Percentiles rank a stretch among this genome's conserved stretches.
These are phyloP conservation scores for Sarocladiaceae sp. DNA, from an alignment of 2,329 filamentous ascomycete species.

Conservation along the genomic window DNA sequence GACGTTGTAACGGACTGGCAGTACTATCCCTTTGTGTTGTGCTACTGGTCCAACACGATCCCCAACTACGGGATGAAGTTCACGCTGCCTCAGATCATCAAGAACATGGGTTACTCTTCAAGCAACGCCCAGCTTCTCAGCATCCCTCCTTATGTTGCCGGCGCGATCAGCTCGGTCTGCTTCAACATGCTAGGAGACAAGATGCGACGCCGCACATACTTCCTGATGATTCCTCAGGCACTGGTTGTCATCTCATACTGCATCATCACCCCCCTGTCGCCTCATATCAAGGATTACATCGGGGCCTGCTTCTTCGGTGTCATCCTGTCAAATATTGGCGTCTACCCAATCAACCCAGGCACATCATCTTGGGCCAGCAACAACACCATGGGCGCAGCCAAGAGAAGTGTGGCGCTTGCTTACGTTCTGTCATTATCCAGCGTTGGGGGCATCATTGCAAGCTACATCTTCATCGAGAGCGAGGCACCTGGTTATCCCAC, in stretches of 20 bases:
- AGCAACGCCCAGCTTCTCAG: slow-evolving; percentile 20
- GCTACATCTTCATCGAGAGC: slow-evolving; percentile 14
- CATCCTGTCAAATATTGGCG: slow-evolving; percentile 13
- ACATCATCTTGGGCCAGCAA: slow-evolving; percentile 14
- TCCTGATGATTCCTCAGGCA: slow-evolving; percentile 11
- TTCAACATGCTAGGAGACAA: not conserved
- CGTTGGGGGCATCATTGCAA: slow-evolving; percentile 12
- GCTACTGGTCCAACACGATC: slow-evolving; percentile 28
- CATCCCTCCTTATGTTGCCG: slow-evolving; percentile 29
- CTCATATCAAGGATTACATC: not conserved
- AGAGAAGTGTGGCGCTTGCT: slow-evolving; percentile 23
- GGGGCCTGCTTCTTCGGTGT: slow-evolving; percentile 11
- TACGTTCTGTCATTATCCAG: slow-evolving; percentile 17
- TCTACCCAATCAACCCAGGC: slow-evolving; percentile 14
- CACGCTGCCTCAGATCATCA: slow-evolving; percentile 30
- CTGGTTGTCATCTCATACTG: slow-evolving; percentile 11
- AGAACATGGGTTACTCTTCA: slow-evolving; percentile 30
- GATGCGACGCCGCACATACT: slow-evolving; percentile 1
- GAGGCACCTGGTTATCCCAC: slow-evolving; percentile 14
- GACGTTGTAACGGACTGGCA: slow-evolving; percentile 35
- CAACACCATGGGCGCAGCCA: slow-evolving; percentile 16
- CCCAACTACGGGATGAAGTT: slow-evolving; percentile 26
- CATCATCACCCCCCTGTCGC: slow-evolving; percentile 12
- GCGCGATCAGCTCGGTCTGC: slow-evolving; percentile 11
- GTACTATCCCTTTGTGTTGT: slow-evolving; percentile 27